Evolutionary conservation across 345 rosid species (phyloP).

Genomic region (Eucalyptus decipiens): DNA sequence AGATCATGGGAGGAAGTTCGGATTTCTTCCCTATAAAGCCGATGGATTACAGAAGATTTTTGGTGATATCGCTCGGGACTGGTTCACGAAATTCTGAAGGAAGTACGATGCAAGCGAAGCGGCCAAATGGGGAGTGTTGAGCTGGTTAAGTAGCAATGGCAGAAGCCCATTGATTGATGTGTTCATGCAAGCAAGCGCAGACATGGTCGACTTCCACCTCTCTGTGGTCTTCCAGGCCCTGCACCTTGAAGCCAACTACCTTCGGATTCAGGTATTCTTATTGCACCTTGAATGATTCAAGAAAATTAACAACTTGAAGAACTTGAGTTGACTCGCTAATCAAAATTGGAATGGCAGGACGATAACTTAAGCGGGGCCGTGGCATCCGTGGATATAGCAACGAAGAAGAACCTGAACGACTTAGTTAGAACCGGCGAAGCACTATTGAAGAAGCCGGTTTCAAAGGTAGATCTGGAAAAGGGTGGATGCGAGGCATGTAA

Average conservation of each 20-base stretch:
- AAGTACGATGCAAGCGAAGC: slow-evolving; percentile 2
- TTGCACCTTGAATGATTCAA: neutral
- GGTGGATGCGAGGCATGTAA: slow-evolving; percentile 4
- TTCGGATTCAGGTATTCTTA: slow-evolving; percentile 8
- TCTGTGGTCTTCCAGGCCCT: slow-evolving; percentile 7
- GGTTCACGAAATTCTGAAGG: slow-evolving; percentile 1
- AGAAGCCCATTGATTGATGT: slow-evolving; percentile 1
- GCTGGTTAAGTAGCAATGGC: neutral
- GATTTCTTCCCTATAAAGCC: slow-evolving; percentile 1
- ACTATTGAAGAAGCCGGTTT: slow-evolving; percentile 26
- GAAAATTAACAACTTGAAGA: neutral
- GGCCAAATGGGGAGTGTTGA: slow-evolving; percentile 14
- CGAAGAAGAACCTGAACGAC: slow-evolving; percentile 7
- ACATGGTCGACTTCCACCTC: slow-evolving; percentile 12
- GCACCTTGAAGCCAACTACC: slow-evolving; percentile 5
- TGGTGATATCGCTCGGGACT: slow-evolving; percentile 11
- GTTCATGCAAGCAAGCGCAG: slow-evolving; percentile 8
- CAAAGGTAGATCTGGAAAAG: slow-evolving; percentile 13
- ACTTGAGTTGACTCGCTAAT: slow-evolving; percentile 4
- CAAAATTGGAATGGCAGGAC: neutral
- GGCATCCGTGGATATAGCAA: slow-evolving; percentile 12
- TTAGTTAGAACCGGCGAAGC: slow-evolving; percentile 7
- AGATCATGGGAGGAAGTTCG: neutral
- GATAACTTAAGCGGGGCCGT: slow-evolving; percentile 1
- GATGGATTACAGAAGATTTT: neutral